A percentile compares a stretch with the other conserved stretches of the same genome.
These are phyloP conservation scores for Ustilago sp. DNA, from an alignment of 1,284 basidiomycete species.

Conservation along the genomic window DNA sequence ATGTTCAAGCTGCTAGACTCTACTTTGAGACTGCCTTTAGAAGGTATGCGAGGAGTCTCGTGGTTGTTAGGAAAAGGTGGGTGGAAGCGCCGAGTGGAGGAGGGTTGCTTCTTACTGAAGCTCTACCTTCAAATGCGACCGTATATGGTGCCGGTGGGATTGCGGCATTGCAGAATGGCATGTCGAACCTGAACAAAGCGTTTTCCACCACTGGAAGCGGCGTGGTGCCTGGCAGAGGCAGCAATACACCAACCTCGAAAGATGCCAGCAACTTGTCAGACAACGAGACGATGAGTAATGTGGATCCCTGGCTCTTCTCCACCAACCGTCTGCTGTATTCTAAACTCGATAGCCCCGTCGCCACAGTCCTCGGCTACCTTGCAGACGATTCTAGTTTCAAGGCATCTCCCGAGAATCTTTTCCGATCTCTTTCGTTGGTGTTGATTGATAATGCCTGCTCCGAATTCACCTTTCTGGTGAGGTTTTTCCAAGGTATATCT, in stretches of 20 bases:
- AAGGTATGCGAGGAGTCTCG: conserved; percentile 79
- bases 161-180: conserved; percentile 9
- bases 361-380: conserved; percentile 62
- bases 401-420: conserved; percentile 63
- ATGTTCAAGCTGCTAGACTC: conserved; percentile 82
- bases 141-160: background rate
- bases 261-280: conserved; percentile 13
- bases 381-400: conserved; percentile 56
- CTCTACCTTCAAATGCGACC: background rate
- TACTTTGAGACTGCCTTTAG: conserved; percentile 98
- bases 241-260: conserved; percentile 6
- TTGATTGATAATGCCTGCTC: conserved; percentile 66
- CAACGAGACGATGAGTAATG: background rate
- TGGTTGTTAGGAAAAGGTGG: conserved; percentile 48
- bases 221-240: background rate
- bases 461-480: conserved; percentile 65
- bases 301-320: conserved; percentile 53
- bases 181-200: conserved; percentile 13
- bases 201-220: background rate
- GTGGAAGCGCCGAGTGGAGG: conserved; percentile 18
- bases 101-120: conserved; percentile 14
- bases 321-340: conserved; percentile 45
- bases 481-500: conserved; percentile 58
- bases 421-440: conserved; percentile 60
- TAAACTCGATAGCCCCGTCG: conserved; percentile 41